A percentile compares a stretch with the other conserved stretches of the same genome.
These are phyloP conservation scores for Protomyces inouyei DNA, from an alignment of 1,139 yeast species.

Conservation along the genomic window DNA sequence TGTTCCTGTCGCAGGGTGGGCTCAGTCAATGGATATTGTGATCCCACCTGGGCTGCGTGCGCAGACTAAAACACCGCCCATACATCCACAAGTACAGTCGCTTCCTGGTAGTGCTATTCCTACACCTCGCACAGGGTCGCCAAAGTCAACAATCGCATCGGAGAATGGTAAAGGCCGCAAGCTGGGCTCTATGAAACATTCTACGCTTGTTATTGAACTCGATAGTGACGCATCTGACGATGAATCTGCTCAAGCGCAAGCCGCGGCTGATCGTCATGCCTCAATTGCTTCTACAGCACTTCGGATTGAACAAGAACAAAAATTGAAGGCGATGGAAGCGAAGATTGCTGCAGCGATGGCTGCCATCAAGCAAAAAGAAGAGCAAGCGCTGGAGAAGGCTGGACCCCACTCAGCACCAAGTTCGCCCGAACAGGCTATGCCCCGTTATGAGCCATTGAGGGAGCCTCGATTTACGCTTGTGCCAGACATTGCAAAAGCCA, in stretches of 20 bases:
- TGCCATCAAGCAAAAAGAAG: conserved; percentile 4
- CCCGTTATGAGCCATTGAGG: not conserved
- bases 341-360: conserved; percentile 21
- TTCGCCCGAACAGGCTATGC: not conserved
- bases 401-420: not conserved
- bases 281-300: not conserved
- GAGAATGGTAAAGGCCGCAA: not conserved
- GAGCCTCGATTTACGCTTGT: not conserved
- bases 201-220: conserved; percentile 7
- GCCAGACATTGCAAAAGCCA: not conserved
- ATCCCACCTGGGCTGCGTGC: not conserved
- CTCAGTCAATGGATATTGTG: not conserved
- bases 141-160: not conserved
- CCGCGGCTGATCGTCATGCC: not conserved
- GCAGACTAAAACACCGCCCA: not conserved
- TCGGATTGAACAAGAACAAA: not conserved
- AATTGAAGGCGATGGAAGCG: conserved; percentile 9
- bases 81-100: not conserved
- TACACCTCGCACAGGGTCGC: not conserved
- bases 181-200: conserved; percentile 3
- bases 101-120: not conserved
- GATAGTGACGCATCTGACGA: conserved; percentile 11
- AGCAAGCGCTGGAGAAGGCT: not conserved
- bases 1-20: not conserved
- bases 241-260: not conserved